Conservation (phyloP, 805 yeast genomes). For the Sugiyamaella lignohabitans region DNA sequence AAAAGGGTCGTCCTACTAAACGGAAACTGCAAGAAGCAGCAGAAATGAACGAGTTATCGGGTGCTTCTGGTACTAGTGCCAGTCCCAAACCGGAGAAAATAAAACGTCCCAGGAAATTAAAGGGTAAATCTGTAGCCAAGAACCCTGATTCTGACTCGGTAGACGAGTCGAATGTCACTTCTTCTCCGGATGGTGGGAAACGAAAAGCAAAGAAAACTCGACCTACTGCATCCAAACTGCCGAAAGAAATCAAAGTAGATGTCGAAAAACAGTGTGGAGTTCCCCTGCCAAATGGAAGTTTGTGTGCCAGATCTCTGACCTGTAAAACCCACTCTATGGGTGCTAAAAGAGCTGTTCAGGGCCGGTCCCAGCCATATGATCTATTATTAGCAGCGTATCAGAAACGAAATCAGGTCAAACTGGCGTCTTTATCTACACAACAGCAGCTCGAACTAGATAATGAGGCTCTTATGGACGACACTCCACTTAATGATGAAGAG, state of each 20-base stretch:
- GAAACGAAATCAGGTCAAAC: slow-evolving; percentile 77
- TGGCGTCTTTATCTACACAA: slow-evolving; percentile 44
- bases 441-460: slow-evolving; percentile 31
- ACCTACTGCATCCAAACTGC: slow-evolving; percentile 30
- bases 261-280: slow-evolving; percentile 93
- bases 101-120: background rate
- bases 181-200: background rate
- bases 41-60: background rate
- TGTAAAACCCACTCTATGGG: slow-evolving; percentile 96
- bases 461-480: slow-evolving; percentile 25
- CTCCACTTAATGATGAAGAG: slow-evolving; percentile 70
- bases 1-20: background rate
- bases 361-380: slow-evolving; percentile 83
- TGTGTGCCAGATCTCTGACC: slow-evolving; percentile 82
- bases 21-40: background rate
- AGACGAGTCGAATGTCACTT: background rate
- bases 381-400: slow-evolving; percentile 79
- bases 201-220: slow-evolving; percentile 6
- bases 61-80: background rate
- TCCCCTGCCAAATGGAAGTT: slow-evolving; percentile 76
- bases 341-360: slow-evolving; percentile 83
- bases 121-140: background rate
- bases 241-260: slow-evolving; percentile 74
- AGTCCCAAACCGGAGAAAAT: background rate
- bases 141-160: background rate